phyloP scores from a whole-genome alignment of 139 green algal genomes.

The Pycnococcus provasolii region DNA sequence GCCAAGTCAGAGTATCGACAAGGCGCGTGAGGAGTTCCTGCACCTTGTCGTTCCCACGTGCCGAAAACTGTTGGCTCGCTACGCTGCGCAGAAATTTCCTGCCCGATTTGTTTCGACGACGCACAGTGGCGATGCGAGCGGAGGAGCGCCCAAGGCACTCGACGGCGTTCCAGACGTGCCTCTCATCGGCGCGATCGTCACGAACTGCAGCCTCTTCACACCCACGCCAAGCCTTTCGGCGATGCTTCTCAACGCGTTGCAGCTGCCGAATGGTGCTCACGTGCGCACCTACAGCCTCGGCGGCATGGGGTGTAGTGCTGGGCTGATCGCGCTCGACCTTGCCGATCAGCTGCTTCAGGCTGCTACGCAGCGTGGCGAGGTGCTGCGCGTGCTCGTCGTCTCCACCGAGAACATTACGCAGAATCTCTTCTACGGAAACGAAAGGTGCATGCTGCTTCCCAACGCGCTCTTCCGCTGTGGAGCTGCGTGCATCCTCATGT shows the following conservation, averaged over 20 bases:
- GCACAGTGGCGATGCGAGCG: too few species aligned
- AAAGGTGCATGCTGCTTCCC: conserved; percentile 22
- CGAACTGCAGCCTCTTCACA: conserved; percentile 15
- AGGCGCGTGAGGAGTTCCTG: too few species aligned
- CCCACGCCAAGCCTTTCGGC: conserved; percentile 15
- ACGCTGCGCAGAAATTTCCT: too few species aligned
- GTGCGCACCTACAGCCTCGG: conserved; percentile 14
- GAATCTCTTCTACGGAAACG: conserved; percentile 17
- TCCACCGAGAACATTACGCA: conserved; percentile 22
- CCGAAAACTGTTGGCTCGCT: too few species aligned
- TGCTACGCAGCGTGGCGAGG: background rate
- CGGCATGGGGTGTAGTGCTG: conserved; percentile 18
- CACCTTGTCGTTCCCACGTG: too few species aligned
- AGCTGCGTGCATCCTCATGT: conserved; percentile 21
- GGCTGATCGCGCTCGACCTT: conserved; percentile 8
- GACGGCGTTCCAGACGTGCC: too few species aligned
- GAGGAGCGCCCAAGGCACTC: too few species aligned
- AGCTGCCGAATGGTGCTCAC: background rate
- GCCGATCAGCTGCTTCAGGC: conserved; percentile 14
- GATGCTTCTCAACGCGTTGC: conserved; percentile 16
- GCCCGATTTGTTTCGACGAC: too few species aligned
- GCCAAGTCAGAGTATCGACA: too few species aligned
- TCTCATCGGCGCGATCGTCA: background rate
- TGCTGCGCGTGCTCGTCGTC: conserved; percentile 1
- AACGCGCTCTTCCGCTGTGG: conserved; percentile 34